Evolutionary conservation across 805 yeast species (phyloP), one percentile per base, ranked within the genome.

Genomic region (Candida vartiovaarae): DNA sequence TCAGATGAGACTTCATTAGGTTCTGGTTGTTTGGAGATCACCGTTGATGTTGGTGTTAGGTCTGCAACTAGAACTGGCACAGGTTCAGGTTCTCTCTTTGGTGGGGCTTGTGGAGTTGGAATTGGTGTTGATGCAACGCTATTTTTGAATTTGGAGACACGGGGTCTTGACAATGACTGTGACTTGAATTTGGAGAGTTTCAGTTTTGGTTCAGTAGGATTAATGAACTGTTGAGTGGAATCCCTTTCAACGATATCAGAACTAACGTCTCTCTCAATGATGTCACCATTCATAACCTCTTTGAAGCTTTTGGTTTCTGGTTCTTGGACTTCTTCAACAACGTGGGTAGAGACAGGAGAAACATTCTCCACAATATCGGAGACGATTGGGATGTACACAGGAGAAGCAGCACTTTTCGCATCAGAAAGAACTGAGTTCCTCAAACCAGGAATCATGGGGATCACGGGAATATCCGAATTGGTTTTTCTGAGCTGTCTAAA

Each of bases 401-500:
- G 20, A 15, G 20, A 15, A 15, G 11, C 35, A n/a, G 8, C 15
- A 15, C 15, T 8, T 4, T 4, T 24, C 10, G 15, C 8, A 20
- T 15, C 35, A 33, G 25, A 15, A 15, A 8, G 8, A 20, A 32
- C 34, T 6, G 34, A 6, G 15, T 8, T 35, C 40, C 20, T 15
- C 2, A 15, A 15, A 15, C 20, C 20, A 15, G 20, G 20, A 15
- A 15, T 15, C 20, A 15, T 15, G 20, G 20, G 20, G 20, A 15
- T 15, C 20, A 15, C 15, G 30, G 26, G 20, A 27, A 10, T 38
- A 28, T 40, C 33, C 24, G 9, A 20, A 34, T 20, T 39, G 15
- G n/a, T 37, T 47, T 42, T 36, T 45, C 42, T 39, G 36, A 32
- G 26, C 34, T 44, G 47, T 44, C 54, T 54, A 42, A 57, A 57